Evolutionary conservation across 1,284 basidiomycete species (phyloP).

Genomic region (Erythrobasidium hasegawianum): DNA sequence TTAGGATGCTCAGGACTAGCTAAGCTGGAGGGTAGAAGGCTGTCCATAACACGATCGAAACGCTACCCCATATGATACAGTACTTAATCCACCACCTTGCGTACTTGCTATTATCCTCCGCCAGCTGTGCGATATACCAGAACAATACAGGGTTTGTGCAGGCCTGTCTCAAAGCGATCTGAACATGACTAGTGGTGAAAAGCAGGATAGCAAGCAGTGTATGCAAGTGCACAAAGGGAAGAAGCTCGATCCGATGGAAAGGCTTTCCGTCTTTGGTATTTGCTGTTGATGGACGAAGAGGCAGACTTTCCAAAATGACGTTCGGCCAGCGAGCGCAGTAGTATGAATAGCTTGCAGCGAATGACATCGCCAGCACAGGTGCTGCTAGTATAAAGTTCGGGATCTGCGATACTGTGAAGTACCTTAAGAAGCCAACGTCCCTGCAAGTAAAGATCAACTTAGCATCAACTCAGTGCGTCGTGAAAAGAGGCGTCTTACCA

Average conservation of each 20-base stretch:
- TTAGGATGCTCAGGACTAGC: not conserved
- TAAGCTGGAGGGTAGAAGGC: slow-evolving; percentile 87
- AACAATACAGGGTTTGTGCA: slow-evolving; percentile 75
- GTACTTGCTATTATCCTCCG: slow-evolving; percentile 36
- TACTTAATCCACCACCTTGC: slow-evolving; percentile 61
- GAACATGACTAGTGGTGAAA: slow-evolving; percentile 77
- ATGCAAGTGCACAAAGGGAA: slow-evolving; percentile 50
- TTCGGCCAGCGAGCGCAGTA: slow-evolving; percentile 31
- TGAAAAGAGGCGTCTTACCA: slow-evolving; percentile 57
- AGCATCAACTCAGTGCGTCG: not conserved
- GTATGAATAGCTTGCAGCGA: slow-evolving; percentile 39
- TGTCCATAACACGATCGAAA: slow-evolving; percentile 74
- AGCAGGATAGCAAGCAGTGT: slow-evolving; percentile 59
- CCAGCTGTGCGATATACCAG: slow-evolving; percentile 72
- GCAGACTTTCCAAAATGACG: slow-evolving; percentile 11
- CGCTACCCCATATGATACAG: slow-evolving; percentile 68
- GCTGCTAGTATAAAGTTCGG: slow-evolving; percentile 81
- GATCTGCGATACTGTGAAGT: slow-evolving; percentile 76
- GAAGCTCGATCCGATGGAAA: slow-evolving; percentile 51
- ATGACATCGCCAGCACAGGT: slow-evolving; percentile 54
- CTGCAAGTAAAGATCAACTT: slow-evolving; percentile 43
- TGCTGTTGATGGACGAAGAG: slow-evolving; percentile 7
- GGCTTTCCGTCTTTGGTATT: not conserved
- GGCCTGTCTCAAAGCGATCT: slow-evolving; percentile 79
- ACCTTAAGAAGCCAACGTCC: slow-evolving; percentile 76